Conservation (phyloP, 139 green algal species). For the Chlamydomonas urium region DNA sequence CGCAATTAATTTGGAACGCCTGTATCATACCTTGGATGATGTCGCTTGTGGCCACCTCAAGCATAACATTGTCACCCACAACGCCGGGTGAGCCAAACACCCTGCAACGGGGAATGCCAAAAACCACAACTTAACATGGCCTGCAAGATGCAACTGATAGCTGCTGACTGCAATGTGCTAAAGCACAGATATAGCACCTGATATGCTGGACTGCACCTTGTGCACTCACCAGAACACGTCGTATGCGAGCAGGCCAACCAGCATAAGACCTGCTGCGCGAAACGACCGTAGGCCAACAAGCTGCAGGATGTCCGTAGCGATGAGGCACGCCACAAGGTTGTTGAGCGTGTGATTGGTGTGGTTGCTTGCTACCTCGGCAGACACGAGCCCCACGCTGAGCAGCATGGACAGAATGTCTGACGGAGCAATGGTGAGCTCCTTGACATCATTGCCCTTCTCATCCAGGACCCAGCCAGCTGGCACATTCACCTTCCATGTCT, state of each 20-base stretch:
- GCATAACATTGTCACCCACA: slow-evolving; percentile 84
- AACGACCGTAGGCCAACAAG: slow-evolving; percentile 74
- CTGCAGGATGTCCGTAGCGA: slow-evolving; percentile 37
- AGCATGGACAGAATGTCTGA: slow-evolving; percentile 26
- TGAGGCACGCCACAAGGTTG: slow-evolving; percentile 63
- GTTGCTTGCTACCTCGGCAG: slow-evolving; percentile 25
- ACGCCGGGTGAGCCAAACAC: slow-evolving; percentile 50
- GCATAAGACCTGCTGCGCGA: slow-evolving; percentile 63
- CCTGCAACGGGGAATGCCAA: no score
- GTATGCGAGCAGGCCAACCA: slow-evolving; percentile 84
- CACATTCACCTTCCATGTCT: background rate
- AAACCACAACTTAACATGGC: background rate
- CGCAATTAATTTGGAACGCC: no score
- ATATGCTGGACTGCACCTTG: background rate
- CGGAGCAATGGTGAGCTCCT: slow-evolving; percentile 17
- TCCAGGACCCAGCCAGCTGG: no score
- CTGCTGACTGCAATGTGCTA: no score
- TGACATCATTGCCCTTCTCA: no score
- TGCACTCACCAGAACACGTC: slow-evolving; percentile 76
- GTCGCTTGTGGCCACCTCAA: slow-evolving; percentile 63
- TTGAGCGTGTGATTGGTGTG: slow-evolving; percentile 77
- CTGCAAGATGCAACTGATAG: background rate
- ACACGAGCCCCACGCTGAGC: slow-evolving; percentile 3
- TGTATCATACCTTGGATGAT: no score
- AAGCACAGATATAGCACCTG: background rate